phyloP scores from a whole-genome alignment of 306 rosid species.

The Potentilla sterilis region DNA sequence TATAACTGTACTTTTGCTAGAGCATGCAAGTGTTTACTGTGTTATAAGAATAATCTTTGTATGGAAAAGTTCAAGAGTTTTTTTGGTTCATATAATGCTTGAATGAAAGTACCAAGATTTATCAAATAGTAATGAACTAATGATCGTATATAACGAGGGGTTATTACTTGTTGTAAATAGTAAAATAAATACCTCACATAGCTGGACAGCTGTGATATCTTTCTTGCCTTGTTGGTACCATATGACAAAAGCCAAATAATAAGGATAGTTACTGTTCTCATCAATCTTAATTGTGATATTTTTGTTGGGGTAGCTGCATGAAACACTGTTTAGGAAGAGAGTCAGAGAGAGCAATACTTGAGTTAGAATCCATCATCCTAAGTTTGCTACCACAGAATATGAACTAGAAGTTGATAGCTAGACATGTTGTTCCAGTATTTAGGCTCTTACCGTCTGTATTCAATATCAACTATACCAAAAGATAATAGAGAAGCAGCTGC shows the following conservation, averaged over 20 bases:
- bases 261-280: slow-evolving; percentile 64
- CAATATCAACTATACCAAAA: slow-evolving; percentile 59
- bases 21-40: neutral
- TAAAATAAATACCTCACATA: slow-evolving; percentile 63
- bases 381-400: neutral
- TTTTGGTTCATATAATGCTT: neutral
- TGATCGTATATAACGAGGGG: neutral
- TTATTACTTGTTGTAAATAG: neutral
- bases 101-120: neutral
- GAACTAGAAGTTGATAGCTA: neutral
- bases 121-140: neutral
- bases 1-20: neutral
- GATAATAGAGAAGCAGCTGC: slow-evolving; percentile 50
- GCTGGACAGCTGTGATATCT: slow-evolving; percentile 84
- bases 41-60: neutral
- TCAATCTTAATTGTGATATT: slow-evolving; percentile 78
- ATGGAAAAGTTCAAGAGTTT: neutral
- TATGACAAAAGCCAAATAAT: slow-evolving; percentile 75
- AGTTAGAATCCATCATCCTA: neutral
- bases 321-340: slow-evolving; percentile 52
- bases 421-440: neutral
- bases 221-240: slow-evolving; percentile 86
- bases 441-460: slow-evolving; percentile 67
- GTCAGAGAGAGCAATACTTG: slow-evolving; percentile 14
- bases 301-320: slow-evolving; percentile 81